Evolutionary conservation across 116 monocot genomes (phyloP).

Genomic region (Papilionanthe hybrid): DNA sequence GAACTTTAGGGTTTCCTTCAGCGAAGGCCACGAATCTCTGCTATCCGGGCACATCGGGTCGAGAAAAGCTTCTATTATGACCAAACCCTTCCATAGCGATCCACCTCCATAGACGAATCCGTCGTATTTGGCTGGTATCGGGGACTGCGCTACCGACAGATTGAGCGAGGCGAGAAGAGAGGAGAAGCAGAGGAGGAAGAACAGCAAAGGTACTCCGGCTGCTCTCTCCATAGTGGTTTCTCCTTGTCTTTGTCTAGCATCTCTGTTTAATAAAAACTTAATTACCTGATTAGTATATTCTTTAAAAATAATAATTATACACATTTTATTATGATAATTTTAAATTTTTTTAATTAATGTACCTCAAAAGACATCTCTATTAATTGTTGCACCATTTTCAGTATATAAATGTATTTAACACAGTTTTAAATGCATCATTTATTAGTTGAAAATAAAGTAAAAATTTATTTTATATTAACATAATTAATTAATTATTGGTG

Average conservation of each 20-base stretch:
- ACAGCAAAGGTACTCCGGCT: not conserved
- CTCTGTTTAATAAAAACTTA: not conserved
- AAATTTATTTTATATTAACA: too few species aligned
- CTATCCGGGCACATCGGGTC: constrained; percentile 28
- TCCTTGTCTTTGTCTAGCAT: not conserved
- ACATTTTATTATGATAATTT: too few species aligned
- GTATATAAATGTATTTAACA: too few species aligned
- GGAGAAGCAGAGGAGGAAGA: not conserved
- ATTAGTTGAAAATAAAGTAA: too few species aligned
- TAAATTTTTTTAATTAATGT: too few species aligned
- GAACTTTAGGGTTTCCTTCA: constrained; percentile 7
- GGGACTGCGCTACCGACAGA: constrained; percentile 2
- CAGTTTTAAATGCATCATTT: too few species aligned
- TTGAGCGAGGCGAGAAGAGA: not conserved
- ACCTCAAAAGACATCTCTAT: too few species aligned
- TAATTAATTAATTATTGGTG: too few species aligned
- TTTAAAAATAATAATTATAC: too few species aligned
- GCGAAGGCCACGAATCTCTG: constrained; percentile 24
- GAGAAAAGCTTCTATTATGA: constrained; percentile 17
- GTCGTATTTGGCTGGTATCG: constrained; percentile 16
- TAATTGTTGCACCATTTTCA: too few species aligned
- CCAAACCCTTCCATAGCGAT: not conserved
- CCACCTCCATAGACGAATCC: constrained; percentile 14
- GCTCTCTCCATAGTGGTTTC: not conserved
- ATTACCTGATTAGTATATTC: too few species aligned